Base-by-base conservation (phyloP, 2,329 filamentous ascomycete genomes). In the Penicillium frequentans region DNA sequence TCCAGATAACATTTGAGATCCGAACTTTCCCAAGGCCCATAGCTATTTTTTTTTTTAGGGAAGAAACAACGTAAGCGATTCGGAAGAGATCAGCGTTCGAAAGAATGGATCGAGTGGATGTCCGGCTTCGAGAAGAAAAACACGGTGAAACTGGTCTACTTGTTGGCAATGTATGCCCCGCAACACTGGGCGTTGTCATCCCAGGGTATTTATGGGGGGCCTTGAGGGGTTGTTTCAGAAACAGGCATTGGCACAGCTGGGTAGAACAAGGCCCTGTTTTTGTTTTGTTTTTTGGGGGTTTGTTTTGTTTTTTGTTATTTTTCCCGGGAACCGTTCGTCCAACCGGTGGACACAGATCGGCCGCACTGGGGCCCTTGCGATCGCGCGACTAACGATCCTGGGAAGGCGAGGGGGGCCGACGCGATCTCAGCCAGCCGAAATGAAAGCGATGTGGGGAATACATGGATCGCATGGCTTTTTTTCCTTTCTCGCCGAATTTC, bases 321-420 rank as follows among this genome's bases (percentile, higher is more conserved):
- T 27, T 27, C 26, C 13, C 14, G 48, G 48, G 33, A 50, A 37
- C 48, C 33, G 48, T 50, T 50, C 48, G 33, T 53, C 50, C 54
- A 62, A 60, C 56, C 58, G 52, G 63, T 66, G 64, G 64, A 55
- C 63, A 59, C 63, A 46, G 64, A 66, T 66, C 61, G 59, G 57
- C 59, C 52, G 58, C 35, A 61, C 59, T 61, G 48, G 60, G 54
- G 58, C 54, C 51, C 51, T 43, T 52, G 52, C 58, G 62, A 65
- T 65, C 63, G 62, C 21, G 52, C 49, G 50, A 63, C 58, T 64
- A 61, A 57, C 56, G 49, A 60, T 62, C 54, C 55, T 49, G 49
- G 57, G 48, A 52, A 59, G 57, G 55, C 26, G 59, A 59, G 56
- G 60, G 60, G 57, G 45, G 55, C 48, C 55, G 54, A 56, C 52